Percentiles rank a stretch among this genome's conserved stretches.
Conservation (phyloP, 2,329 filamentous ascomycete genomes). For the Chaetomiaceae sp. region DNA sequence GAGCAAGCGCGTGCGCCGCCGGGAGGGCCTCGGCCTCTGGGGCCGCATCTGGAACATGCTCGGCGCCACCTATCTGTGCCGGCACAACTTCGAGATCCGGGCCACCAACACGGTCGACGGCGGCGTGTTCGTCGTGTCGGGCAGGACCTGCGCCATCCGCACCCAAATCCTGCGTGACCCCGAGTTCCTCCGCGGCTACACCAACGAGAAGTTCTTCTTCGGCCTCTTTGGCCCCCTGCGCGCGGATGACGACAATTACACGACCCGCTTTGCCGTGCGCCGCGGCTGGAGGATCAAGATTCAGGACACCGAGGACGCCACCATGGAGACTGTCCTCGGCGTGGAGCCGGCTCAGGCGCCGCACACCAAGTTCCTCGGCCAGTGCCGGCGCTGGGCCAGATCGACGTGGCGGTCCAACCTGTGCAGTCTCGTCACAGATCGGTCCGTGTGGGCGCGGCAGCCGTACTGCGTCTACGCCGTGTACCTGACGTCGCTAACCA, state of each 20-base stretch:
- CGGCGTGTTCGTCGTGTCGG: slow-evolving; percentile 53
- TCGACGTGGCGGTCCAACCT: slow-evolving; percentile 53
- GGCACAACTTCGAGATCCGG: slow-evolving; percentile 57
- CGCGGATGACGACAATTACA: slow-evolving; percentile 56
- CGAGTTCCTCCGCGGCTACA: slow-evolving; percentile 39
- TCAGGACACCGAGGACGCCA: slow-evolving; percentile 43
- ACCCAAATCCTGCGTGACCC: slow-evolving; percentile 41
- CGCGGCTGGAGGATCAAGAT: slow-evolving; percentile 48
- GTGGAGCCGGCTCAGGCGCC: slow-evolving; percentile 21
- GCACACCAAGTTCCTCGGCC: slow-evolving; percentile 42
- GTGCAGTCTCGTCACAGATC: slow-evolving; percentile 37
- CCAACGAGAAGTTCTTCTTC: slow-evolving; percentile 46
- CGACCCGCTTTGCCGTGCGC: slow-evolving; percentile 47
- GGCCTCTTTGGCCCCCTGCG: slow-evolving; percentile 39
- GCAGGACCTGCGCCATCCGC: slow-evolving; percentile 47
- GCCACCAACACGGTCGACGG: slow-evolving; percentile 52
- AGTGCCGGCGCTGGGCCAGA: slow-evolving; percentile 52
- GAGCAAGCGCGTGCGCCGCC: slow-evolving; percentile 42
- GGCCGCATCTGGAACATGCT: slow-evolving; percentile 46
- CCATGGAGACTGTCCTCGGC: slow-evolving; percentile 49
- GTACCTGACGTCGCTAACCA: slow-evolving; percentile 47
- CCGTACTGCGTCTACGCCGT: slow-evolving; percentile 52
- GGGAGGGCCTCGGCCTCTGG: slow-evolving; percentile 20
- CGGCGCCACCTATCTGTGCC: slow-evolving; percentile 52
- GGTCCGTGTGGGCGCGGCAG: slow-evolving; percentile 36